Percentiles rank a stretch among this genome's conserved stretches.
phyloP scores from a whole-genome alignment of 805 yeast genomes.

The Zygoascus bituminiphila region DNA sequence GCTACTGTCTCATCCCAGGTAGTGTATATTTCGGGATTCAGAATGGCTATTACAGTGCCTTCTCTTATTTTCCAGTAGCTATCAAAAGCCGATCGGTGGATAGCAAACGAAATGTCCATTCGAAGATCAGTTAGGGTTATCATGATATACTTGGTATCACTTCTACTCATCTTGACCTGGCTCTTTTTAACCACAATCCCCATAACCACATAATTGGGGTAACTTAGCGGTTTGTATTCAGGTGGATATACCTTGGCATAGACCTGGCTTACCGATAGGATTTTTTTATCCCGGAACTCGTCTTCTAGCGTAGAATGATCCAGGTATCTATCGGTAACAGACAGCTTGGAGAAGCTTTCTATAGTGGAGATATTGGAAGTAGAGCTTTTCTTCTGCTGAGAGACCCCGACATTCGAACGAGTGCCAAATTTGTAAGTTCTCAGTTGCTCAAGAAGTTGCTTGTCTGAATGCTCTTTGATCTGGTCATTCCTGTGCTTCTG shows the following conservation, averaged over 20 bases:
- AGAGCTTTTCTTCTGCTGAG: neutral
- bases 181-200: conserved; percentile 60
- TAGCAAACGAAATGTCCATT: conserved; percentile 47
- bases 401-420: conserved; percentile 4
- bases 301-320: conserved; percentile 28
- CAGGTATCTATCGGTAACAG: conserved; percentile 42
- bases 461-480: neutral
- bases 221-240: conserved; percentile 55
- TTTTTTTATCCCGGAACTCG: conserved; percentile 41
- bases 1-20: conserved; percentile 21
- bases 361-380: neutral
- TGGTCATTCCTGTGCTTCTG: neutral
- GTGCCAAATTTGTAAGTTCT: conserved; percentile 6
- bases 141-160: conserved; percentile 47
- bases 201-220: conserved; percentile 70
- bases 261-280: conserved; percentile 50
- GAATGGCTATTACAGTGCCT: conserved; percentile 66
- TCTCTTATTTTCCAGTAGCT: conserved; percentile 63
- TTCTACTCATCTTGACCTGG: conserved; percentile 35
- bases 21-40: conserved; percentile 59
- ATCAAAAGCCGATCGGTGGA: conserved; percentile 61
- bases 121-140: conserved; percentile 59
- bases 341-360: conserved; percentile 41
- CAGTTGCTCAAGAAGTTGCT: neutral
- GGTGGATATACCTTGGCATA: conserved; percentile 65